Evolutionary conservation across 768 basidiomycete species (phyloP).

Genomic region (Rhodotorula paludigena): DNA sequence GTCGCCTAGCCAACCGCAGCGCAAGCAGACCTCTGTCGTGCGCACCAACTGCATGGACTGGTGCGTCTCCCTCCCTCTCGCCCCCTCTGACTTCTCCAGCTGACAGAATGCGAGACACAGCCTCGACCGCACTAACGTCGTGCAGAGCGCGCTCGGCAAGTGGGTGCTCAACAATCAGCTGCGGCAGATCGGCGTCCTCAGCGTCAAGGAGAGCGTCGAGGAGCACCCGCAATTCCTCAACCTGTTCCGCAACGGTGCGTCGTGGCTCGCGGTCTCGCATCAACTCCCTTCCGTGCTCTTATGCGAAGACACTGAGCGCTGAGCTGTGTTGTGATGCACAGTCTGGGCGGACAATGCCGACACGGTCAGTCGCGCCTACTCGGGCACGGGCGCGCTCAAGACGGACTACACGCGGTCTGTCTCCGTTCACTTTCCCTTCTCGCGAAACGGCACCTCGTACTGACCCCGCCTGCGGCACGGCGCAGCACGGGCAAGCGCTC

Average conservation of each 20-base stretch:
- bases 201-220: constrained; percentile 67
- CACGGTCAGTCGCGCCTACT: constrained; percentile 79
- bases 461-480: no score
- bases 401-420: constrained; percentile 78
- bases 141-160: constrained; percentile 84
- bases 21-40: constrained; percentile 68
- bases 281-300: not conserved
- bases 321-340: constrained; percentile 44
- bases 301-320: not conserved
- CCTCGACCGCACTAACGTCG: constrained; percentile 92
- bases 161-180: constrained; percentile 77
- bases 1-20: constrained; percentile 52
- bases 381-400: constrained; percentile 90
- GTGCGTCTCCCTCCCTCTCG: constrained; percentile 4
- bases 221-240: constrained; percentile 71
- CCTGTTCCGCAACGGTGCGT: constrained; percentile 82
- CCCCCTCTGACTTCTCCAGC: not conserved
- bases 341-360: constrained; percentile 99
- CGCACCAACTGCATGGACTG: constrained; percentile 96
- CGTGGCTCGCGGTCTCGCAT: not conserved
- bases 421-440: not conserved
- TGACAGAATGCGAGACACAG: constrained; percentile 47
- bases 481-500: constrained; percentile 73
- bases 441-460: not conserved
- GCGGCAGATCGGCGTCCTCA: constrained; percentile 64